These are phyloP conservation scores for Didymella sp. DNA, from an alignment of 2,329 filamentous ascomycete genomes.

Conservation along the genomic window DNA sequence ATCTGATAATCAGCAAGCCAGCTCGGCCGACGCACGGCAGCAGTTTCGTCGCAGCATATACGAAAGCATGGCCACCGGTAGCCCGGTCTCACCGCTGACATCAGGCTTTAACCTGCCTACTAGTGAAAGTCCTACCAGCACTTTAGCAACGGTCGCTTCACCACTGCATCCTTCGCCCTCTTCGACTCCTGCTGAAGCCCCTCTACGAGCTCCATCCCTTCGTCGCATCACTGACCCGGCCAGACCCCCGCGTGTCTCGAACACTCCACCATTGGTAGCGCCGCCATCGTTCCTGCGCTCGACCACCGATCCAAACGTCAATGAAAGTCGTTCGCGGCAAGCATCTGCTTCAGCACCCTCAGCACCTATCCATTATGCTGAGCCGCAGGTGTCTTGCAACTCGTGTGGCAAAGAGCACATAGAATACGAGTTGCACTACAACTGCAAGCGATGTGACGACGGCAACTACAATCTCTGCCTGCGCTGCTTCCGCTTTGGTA, in stretches of 20 bases:
- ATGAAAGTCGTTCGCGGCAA: constrained; percentile 28
- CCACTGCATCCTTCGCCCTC: constrained; percentile 28
- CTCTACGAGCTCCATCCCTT: constrained; percentile 29
- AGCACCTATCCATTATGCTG: constrained; percentile 59
- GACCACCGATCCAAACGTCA: constrained; percentile 37
- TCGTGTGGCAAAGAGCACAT: constrained; percentile 75
- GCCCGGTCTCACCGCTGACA: constrained; percentile 39
- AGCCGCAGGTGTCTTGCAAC: constrained; percentile 77
- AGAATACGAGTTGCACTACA: constrained; percentile 86
- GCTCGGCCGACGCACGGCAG: constrained; percentile 49
- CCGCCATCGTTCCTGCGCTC: constrained; percentile 38
- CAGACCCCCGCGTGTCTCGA: constrained; percentile 30
- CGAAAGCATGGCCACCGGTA: constrained; percentile 32
- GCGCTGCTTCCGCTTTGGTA: constrained; percentile 76
- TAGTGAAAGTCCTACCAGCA: constrained; percentile 39
- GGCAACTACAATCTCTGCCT: constrained; percentile 82
- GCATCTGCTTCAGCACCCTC: constrained; percentile 21
- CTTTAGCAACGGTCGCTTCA: constrained; percentile 33
- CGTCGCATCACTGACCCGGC: constrained; percentile 45
- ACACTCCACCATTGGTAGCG: constrained; percentile 36
- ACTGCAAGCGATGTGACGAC: constrained; percentile 72
- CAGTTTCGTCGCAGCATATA: constrained; percentile 43
- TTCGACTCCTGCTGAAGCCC: constrained; percentile 24
- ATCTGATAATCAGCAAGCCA: constrained; percentile 55
- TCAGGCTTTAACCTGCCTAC: constrained; percentile 36